Conservation (phyloP, 805 yeast genomes). For the Sugiyamaella boreocaroliniensis region DNA sequence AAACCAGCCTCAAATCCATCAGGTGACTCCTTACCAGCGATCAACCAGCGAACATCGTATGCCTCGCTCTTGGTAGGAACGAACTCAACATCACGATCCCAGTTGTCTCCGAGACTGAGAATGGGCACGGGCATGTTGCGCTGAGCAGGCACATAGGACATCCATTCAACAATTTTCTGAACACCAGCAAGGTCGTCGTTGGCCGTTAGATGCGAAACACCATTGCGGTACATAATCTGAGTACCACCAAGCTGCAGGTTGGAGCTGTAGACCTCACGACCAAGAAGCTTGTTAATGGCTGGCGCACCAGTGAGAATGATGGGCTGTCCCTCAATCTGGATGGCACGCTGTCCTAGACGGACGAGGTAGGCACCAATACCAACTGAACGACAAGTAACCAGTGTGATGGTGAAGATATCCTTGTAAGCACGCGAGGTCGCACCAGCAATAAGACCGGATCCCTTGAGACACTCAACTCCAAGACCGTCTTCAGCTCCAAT, state of each 20-base stretch:
- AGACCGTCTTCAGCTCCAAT: constrained; percentile 94
- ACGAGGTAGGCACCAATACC: constrained; percentile 99
- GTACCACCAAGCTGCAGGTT: constrained; percentile 99
- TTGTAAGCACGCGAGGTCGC: constrained; percentile 96
- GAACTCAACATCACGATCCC: constrained; percentile 92
- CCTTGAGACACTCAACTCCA: constrained; percentile 97
- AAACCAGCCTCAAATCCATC: constrained; percentile 79
- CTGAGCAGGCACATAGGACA: constrained; percentile 88
- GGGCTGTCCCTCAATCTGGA: constrained; percentile 98
- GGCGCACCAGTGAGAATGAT: constrained; percentile 98
- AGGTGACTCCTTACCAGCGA: constrained; percentile 70
- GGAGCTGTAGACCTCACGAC: constrained; percentile 94
- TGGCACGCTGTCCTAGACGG: constrained; percentile 97
- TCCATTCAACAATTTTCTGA: constrained; percentile 89
- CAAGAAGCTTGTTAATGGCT: constrained; percentile 92
- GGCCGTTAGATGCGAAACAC: constrained; percentile 98
- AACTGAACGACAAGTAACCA: constrained; percentile 98
- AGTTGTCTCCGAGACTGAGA: constrained; percentile 63
- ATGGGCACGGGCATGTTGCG: constrained; percentile 89
- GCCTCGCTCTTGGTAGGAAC: constrained; percentile 64
- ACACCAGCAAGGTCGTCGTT: constrained; percentile 95
- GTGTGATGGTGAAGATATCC: constrained; percentile 94
- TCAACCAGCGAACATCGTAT: constrained; percentile 92
- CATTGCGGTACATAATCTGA: constrained; percentile 95
- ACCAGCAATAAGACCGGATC: constrained; percentile 98